phyloP scores from a whole-genome alignment of 2,329 filamentous ascomycete species.

The Aureobasidium melanogenum region DNA sequence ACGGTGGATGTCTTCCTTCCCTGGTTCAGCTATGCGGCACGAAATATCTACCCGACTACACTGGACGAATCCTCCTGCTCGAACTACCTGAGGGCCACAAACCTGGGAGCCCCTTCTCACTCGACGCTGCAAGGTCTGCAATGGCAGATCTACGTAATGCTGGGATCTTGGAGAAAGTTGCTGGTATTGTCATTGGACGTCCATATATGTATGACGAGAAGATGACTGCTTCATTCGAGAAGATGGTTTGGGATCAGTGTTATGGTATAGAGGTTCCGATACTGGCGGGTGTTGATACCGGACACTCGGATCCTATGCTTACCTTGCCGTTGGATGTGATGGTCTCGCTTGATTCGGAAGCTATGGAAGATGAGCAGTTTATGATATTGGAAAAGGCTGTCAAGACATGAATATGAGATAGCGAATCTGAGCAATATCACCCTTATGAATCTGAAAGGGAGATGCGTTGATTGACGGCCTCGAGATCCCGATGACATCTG shows the following conservation, averaged over 20 bases:
- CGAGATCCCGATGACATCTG: no score
- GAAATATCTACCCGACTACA: slow-evolving; percentile 4
- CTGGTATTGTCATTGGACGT: slow-evolving; percentile 12
- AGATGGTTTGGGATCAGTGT: background rate
- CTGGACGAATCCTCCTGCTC: slow-evolving; percentile 1
- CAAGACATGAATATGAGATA: background rate
- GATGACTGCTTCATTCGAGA: slow-evolving; percentile 1
- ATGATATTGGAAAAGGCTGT: background rate
- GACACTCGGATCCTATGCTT: slow-evolving; percentile 13
- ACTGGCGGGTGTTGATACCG: slow-evolving; percentile 9
- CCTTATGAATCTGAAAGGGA: background rate
- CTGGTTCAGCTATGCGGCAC: slow-evolving; percentile 8
- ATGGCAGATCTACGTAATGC: slow-evolving; percentile 9
- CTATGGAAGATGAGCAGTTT: background rate
- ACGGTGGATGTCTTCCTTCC: slow-evolving; percentile 14
- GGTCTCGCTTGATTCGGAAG: background rate
- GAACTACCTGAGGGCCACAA: slow-evolving; percentile 10
- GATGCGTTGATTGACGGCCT: background rate
- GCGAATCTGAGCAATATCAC: background rate
- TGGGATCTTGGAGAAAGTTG: background rate
- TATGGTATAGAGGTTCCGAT: slow-evolving; percentile 2
- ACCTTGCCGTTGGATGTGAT: slow-evolving; percentile 11
- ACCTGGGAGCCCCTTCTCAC: background rate
- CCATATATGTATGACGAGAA: slow-evolving; percentile 13
- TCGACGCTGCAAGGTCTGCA: background rate